These are phyloP conservation scores for Veloporphyrellus conicus DNA, from an alignment of 1,284 basidiomycete genomes.

Conservation along the genomic window DNA sequence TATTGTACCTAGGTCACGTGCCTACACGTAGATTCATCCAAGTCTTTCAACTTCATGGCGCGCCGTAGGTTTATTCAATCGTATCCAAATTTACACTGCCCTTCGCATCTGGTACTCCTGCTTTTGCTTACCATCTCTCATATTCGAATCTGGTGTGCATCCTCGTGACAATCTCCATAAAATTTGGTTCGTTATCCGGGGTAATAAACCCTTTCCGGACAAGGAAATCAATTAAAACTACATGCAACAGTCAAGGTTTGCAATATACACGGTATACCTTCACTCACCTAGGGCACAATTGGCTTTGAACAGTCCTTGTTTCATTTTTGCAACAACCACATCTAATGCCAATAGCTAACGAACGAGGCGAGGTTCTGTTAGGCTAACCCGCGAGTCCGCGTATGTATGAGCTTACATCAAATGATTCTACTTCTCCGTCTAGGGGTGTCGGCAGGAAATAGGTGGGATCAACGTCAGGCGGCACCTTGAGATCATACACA, in stretches of 20 bases:
- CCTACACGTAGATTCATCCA: no score
- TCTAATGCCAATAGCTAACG: slow-evolving; percentile 61
- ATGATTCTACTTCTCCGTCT: slow-evolving; percentile 92
- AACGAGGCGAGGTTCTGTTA: not conserved
- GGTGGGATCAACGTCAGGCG: slow-evolving; percentile 43
- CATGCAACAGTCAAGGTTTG: not conserved
- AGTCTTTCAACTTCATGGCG: no score
- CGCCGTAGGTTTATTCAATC: no score
- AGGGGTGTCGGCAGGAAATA: slow-evolving; percentile 67
- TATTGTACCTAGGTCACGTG: not conserved
- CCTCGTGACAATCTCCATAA: slow-evolving; percentile 66
- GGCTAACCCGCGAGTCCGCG: not conserved
- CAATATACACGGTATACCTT: not conserved
- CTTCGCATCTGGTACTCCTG: no score
- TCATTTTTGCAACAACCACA: slow-evolving; percentile 54
- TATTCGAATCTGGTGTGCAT: slow-evolving; percentile 67
- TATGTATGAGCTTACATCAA: slow-evolving; percentile 53
- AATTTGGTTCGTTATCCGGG: slow-evolving; percentile 73
- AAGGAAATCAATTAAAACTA: slow-evolving; percentile 82
- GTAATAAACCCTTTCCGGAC: slow-evolving; percentile 74
- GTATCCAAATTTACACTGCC: no score
- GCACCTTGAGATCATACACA: slow-evolving; percentile 75
- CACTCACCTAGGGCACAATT: slow-evolving; percentile 73
- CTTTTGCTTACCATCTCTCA: slow-evolving; percentile 45
- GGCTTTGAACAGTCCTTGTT: slow-evolving; percentile 72